A percentile compares a stretch with the other conserved stretches of the same genome.
Evolutionary conservation across 768 basidiomycete species (phyloP).

Genomic region (Termitomyces sp.): DNA sequence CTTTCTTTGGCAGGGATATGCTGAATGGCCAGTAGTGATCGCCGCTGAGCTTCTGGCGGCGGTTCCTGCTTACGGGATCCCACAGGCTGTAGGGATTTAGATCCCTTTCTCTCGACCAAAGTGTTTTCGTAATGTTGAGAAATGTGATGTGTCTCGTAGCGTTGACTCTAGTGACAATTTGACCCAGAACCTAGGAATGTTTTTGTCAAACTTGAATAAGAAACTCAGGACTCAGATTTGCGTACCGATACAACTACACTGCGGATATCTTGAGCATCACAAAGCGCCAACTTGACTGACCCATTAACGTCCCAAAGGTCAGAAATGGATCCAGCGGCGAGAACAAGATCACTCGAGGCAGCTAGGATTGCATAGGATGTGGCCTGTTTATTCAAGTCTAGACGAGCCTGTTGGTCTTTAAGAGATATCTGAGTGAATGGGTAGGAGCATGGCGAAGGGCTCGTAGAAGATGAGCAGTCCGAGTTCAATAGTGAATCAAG

Average conservation of each 20-base stretch:
- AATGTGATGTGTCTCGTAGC: slow-evolving; percentile 28
- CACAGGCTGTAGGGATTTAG: slow-evolving; percentile 12
- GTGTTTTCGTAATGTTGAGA: slow-evolving; percentile 24
- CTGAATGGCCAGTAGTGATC: slow-evolving; percentile 32
- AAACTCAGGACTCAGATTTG: not conserved
- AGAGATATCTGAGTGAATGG: not conserved
- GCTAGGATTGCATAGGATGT: slow-evolving; percentile 44
- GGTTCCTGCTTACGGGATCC: slow-evolving; percentile 8
- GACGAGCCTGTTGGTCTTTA: not conserved
- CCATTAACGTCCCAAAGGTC: slow-evolving; percentile 15
- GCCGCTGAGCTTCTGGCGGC: slow-evolving; percentile 27
- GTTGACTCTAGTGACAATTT: slow-evolving; percentile 34
- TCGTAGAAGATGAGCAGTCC: slow-evolving; percentile 20
- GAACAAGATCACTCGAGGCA: slow-evolving; percentile 37
- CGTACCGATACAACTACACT: slow-evolving; percentile 45
- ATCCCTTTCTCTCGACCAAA: slow-evolving; percentile 34
- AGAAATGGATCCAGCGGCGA: slow-evolving; percentile 30
- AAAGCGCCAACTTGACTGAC: slow-evolving; percentile 27
- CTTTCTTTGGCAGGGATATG: slow-evolving; percentile 34
- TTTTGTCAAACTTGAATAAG: not conserved
- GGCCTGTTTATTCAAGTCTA: slow-evolving; percentile 18
- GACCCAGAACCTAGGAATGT: slow-evolving; percentile 28
- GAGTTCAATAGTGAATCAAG: not conserved
- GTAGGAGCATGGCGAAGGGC: slow-evolving; percentile 1
- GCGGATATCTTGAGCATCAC: slow-evolving; percentile 39